Conservation (phyloP, 331 rosid species). For the Pyrus hybrid region DNA sequence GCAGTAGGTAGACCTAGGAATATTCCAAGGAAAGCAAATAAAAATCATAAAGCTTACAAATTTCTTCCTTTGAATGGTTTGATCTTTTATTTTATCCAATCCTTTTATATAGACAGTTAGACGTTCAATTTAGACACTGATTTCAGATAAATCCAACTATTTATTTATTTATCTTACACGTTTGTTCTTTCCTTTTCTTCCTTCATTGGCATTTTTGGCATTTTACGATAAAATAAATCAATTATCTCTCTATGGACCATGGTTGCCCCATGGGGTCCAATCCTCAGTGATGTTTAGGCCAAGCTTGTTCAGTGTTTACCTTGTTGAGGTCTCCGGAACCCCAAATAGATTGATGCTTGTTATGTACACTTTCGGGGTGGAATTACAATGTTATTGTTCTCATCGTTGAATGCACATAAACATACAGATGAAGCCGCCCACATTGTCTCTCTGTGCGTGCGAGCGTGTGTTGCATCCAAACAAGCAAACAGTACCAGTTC, state of each 20-base stretch:
- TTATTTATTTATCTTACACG: neutral
- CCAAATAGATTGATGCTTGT: neutral
- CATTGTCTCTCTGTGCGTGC: no score
- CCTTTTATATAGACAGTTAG: neutral
- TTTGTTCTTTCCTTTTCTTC: neutral
- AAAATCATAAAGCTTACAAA: neutral
- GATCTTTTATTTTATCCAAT: no score
- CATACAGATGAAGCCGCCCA: no score
- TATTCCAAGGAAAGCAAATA: neutral
- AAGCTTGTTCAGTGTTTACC: conserved; percentile 1
- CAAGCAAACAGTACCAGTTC: neutral
- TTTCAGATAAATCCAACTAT: neutral
- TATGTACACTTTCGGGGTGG: no score
- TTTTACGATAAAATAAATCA: no score
- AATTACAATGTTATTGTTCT: no score
- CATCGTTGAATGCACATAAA: no score
- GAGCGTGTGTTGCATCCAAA: neutral
- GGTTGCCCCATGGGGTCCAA: conserved; percentile 4
- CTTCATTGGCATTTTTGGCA: neutral
- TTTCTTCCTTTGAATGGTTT: neutral
- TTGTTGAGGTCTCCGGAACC: neutral
- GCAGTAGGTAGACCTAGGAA: no score
- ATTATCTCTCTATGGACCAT: no score
- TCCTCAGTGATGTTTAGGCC: neutral
- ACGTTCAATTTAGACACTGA: neutral